Conservation (phyloP, 2,329 filamentous ascomycete species). For the Pyrenophora tritici-repentis region DNA sequence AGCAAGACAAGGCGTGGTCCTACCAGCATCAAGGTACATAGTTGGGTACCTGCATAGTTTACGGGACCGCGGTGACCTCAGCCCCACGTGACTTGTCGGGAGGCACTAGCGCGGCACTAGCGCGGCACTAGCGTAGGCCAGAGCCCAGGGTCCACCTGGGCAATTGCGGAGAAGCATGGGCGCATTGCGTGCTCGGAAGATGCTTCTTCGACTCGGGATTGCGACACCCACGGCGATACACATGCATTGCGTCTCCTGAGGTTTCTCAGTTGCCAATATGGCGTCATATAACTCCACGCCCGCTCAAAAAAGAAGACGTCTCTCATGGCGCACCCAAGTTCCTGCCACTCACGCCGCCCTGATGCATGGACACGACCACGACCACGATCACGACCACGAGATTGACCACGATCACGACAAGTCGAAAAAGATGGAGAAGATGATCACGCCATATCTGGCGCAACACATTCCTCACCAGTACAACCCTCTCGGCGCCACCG, state of each 20-base stretch:
- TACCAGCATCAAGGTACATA: too few relatives aligned
- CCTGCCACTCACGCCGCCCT: conserved; percentile 37
- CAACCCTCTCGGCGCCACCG: conserved; percentile 69
- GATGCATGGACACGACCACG: conserved; percentile 46
- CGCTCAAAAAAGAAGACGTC: conserved; percentile 29
- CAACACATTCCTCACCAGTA: conserved; percentile 91
- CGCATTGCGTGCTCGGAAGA: conserved; percentile 22
- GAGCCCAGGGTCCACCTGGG: too few relatives aligned
- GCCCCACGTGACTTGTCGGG: too few relatives aligned
- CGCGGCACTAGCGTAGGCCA: too few relatives aligned
- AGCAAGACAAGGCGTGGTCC: background rate
- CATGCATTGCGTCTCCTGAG: conserved; percentile 17
- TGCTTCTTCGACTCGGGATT: conserved; percentile 18
- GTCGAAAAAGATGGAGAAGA: conserved; percentile 72
- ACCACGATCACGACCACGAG: conserved; percentile 35
- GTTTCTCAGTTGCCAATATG: conserved; percentile 7
- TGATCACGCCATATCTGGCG: conserved; percentile 84
- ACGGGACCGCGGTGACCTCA: background rate
- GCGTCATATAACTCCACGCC: conserved; percentile 30
- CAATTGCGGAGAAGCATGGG: too few relatives aligned
- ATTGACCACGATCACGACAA: conserved; percentile 13
- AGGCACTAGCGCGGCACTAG: too few relatives aligned
- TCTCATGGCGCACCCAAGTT: conserved; percentile 37
- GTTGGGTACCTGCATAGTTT: too few relatives aligned
- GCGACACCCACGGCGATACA: conserved; percentile 20